A percentile compares a stretch with the other conserved stretches of the same genome.
Conservation (phyloP, 2,329 filamentous ascomycete genomes). For the Fonsecaea pugnacius region DNA sequence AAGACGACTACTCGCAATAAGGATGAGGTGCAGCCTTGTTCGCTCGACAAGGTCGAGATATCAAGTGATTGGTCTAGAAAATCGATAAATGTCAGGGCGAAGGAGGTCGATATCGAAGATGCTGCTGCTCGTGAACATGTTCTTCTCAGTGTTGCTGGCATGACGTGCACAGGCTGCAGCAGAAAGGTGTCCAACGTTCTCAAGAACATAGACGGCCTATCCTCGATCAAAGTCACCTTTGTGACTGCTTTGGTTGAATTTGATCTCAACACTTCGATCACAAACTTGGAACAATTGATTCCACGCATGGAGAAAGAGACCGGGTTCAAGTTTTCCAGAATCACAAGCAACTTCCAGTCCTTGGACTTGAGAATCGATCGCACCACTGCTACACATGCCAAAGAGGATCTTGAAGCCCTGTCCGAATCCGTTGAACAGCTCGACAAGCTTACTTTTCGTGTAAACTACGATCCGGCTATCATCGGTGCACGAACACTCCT, state of each 20-base stretch:
- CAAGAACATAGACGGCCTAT: conserved; percentile 24
- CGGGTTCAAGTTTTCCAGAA: conserved; percentile 31
- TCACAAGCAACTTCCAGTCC: conserved; percentile 27
- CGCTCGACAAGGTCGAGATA: not conserved
- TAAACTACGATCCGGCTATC: conserved; percentile 53
- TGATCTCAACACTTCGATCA: conserved; percentile 50
- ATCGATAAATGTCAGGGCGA: not conserved
- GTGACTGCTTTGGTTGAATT: conserved; percentile 35
- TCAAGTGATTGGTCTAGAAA: conserved; percentile 5
- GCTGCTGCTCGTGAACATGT: conserved; percentile 23
- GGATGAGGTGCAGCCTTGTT: not conserved
- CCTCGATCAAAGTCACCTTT: conserved; percentile 35
- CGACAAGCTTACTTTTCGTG: conserved; percentile 46
- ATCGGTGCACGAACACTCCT: conserved; percentile 55
- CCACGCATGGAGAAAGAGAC: conserved; percentile 29
- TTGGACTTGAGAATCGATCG: conserved; percentile 29
- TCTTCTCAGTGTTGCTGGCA: conserved; percentile 28
- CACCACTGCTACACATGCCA: conserved; percentile 10
- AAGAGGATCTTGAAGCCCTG: conserved; percentile 9
- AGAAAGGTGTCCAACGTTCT: conserved; percentile 33
- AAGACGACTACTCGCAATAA: not conserved
- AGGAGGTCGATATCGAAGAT: conserved; percentile 24
- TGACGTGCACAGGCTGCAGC: conserved; percentile 37
- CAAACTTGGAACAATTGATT: conserved; percentile 36
- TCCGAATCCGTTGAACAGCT: conserved; percentile 25